Evolutionary conservation across 2,329 filamentous ascomycete genomes (phyloP).

Genomic region (Xylaria sp.): DNA sequence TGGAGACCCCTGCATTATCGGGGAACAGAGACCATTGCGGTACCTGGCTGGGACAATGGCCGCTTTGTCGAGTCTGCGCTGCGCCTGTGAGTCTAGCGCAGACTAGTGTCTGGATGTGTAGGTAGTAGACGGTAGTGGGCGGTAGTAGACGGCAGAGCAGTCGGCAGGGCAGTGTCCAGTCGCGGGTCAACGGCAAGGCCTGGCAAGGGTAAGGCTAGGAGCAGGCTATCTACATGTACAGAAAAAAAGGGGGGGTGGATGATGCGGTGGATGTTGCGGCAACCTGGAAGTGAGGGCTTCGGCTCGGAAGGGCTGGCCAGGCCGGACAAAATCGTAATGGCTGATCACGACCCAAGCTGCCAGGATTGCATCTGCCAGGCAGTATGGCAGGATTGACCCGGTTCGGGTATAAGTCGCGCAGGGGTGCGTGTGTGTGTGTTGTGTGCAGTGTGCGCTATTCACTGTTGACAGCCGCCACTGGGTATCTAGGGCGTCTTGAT

Average conservation of each 20-base stretch:
- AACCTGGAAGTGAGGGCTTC: not conserved
- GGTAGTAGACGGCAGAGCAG: not conserved
- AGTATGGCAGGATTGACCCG: slow-evolving; percentile 8
- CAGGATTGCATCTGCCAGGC: slow-evolving; percentile 13
- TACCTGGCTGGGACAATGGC: slow-evolving; percentile 27
- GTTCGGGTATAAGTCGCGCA: slow-evolving; percentile 30
- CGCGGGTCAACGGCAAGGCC: slow-evolving; percentile 17
- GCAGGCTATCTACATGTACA: too few species aligned
- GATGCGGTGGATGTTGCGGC: not conserved
- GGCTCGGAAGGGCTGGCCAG: slow-evolving; percentile 17
- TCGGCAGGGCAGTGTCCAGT: slow-evolving; percentile 2
- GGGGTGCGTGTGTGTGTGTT: too few species aligned
- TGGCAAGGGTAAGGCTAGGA: slow-evolving; percentile 21
- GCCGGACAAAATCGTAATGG: slow-evolving; percentile 37
- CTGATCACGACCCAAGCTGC: slow-evolving; percentile 21
- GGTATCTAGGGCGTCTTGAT: too few species aligned
- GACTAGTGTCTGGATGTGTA: not conserved
- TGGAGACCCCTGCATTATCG: slow-evolving; percentile 48
- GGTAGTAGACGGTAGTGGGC: slow-evolving; percentile 2
- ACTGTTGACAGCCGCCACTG: not conserved
- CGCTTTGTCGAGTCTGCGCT: slow-evolving; percentile 29
- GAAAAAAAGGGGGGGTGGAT: not conserved
- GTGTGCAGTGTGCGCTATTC: too few species aligned
- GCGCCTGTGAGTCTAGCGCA: slow-evolving; percentile 5
- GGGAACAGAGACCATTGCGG: slow-evolving; percentile 38